phyloP scores from a whole-genome alignment of 495 filamentous ascomycete genomes.

The Talaromyces nanjingensis region DNA sequence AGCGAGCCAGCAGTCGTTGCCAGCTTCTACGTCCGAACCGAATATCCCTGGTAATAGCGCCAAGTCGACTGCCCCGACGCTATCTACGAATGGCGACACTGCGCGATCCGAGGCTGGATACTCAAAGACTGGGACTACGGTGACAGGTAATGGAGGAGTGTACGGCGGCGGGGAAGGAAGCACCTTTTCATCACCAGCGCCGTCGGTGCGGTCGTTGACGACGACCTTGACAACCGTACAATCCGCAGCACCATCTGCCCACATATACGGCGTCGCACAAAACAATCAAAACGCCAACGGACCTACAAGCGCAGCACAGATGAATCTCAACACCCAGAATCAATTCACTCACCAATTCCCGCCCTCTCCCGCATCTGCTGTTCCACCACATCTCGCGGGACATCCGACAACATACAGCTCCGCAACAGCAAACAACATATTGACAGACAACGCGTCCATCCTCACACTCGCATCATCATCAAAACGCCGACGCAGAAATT shows the following conservation, averaged over 20 bases:
- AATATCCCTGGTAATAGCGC: constrained; percentile 38
- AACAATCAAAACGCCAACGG: constrained; percentile 29
- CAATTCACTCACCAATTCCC: constrained; percentile 94
- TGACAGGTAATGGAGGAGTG: constrained; percentile 50
- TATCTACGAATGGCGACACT: constrained; percentile 74
- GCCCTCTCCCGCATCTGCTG: constrained; percentile 64
- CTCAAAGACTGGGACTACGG: constrained; percentile 71
- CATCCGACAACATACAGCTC: constrained; percentile 78
- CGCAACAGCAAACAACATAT: constrained; percentile 84
- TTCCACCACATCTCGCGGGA: constrained; percentile 69
- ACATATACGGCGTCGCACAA: constrained; percentile 39
- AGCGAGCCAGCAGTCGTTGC: constrained; percentile 13
- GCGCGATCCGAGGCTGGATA: constrained; percentile 65
- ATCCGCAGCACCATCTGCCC: constrained; percentile 66
- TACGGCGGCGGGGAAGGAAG: constrained; percentile 67
- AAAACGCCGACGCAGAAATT: constrained; percentile 79
- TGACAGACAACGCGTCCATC: constrained; percentile 93
- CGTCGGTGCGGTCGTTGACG: constrained; percentile 83
- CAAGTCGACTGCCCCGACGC: constrained; percentile 67
- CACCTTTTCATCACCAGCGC: constrained; percentile 90
- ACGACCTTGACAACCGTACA: constrained; percentile 97
- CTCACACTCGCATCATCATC: constrained; percentile 95
- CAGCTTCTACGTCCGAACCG: constrained; percentile 15
- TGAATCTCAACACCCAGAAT: constrained; percentile 41
- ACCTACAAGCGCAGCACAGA: constrained; percentile 35